A percentile compares a stretch with the other conserved stretches of the same genome.
phyloP scores from a whole-genome alignment of 306 rosid genomes.

The Prunus davidiana region DNA sequence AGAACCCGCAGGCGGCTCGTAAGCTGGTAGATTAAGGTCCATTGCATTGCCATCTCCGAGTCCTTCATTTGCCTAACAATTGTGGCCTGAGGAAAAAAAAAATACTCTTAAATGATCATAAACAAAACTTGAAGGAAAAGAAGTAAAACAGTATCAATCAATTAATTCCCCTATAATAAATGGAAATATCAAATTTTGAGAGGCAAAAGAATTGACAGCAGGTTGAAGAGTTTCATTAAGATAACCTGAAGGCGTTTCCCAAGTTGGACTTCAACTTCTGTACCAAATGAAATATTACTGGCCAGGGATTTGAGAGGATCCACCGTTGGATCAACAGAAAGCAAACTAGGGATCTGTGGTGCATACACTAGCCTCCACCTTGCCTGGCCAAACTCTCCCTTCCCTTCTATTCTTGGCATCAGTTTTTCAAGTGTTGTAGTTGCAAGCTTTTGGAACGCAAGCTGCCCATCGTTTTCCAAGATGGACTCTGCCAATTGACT shows the following conservation, averaged over 20 bases:
- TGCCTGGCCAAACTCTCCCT: slow-evolving; percentile 89
- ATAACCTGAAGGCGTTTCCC: slow-evolving; percentile 91
- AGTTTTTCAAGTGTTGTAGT: slow-evolving; percentile 81
- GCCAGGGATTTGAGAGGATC: slow-evolving; percentile 81
- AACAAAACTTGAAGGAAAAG: neutral
- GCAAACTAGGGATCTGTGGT: slow-evolving; percentile 77
- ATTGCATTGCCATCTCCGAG: slow-evolving; percentile 85
- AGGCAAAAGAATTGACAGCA: neutral
- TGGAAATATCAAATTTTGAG: neutral
- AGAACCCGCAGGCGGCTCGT: slow-evolving; percentile 71
- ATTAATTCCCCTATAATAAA: neutral
- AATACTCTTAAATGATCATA: neutral
- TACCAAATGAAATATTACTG: slow-evolving; percentile 75
- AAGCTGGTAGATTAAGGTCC: slow-evolving; percentile 88
- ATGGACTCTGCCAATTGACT: slow-evolving; percentile 74
- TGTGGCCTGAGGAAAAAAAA: slow-evolving; percentile 51
- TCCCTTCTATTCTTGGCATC: slow-evolving; percentile 95
- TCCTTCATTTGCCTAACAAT: slow-evolving; percentile 90
- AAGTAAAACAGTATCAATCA: no score
- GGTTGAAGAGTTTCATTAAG: slow-evolving; percentile 12
- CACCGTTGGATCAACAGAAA: slow-evolving; percentile 48
- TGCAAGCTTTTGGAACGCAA: slow-evolving; percentile 75
- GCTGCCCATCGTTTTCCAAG: slow-evolving; percentile 60
- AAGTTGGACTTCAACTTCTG: slow-evolving; percentile 90
- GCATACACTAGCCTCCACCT: slow-evolving; percentile 81